Evolutionary conservation across 306 rosid species (phyloP).

Genomic region (Vigna reflexopilosa): DNA sequence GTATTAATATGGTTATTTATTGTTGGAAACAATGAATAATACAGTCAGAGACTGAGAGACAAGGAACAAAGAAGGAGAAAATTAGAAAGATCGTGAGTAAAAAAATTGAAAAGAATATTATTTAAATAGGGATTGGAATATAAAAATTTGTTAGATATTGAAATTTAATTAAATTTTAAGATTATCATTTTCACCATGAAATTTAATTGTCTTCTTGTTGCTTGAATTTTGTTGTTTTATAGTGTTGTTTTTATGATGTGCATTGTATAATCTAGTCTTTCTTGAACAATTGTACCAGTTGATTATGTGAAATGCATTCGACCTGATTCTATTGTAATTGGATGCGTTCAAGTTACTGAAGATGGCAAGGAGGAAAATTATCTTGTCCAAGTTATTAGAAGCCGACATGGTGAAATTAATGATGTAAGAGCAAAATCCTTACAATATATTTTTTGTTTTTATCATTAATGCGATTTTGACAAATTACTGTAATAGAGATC

Average conservation of each 20-base stretch:
- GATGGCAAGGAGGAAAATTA: conserved; percentile 82
- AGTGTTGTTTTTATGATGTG: conserved; percentile 16
- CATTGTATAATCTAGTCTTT: conserved; percentile 48
- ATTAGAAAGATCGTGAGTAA: too few relatives aligned
- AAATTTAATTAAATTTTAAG: too few relatives aligned
- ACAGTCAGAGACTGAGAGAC: too few relatives aligned
- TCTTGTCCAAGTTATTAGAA: conserved; percentile 75
- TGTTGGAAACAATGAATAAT: too few relatives aligned
- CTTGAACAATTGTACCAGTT: conserved; percentile 64
- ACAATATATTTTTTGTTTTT: not conserved
- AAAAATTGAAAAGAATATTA: too few relatives aligned
- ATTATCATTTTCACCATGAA: too few relatives aligned
- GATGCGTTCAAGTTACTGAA: conserved; percentile 80
- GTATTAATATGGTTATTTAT: too few relatives aligned
- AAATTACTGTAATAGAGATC: not conserved
- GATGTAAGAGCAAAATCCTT: conserved; percentile 62
- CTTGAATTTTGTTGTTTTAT: conserved; percentile 12
- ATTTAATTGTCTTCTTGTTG: not conserved
- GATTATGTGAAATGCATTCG: conserved; percentile 92
- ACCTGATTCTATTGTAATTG: conserved; percentile 79
- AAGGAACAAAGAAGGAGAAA: too few relatives aligned
- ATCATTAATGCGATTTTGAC: not conserved
- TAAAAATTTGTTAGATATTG: too few relatives aligned
- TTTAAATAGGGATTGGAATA: too few relatives aligned
- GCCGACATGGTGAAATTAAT: conserved; percentile 69